Percentiles rank a stretch among this genome's conserved stretches.
Conservation (phyloP, 192 early-diverging fungal genomes). For the Spizellomyces punctatus region DNA sequence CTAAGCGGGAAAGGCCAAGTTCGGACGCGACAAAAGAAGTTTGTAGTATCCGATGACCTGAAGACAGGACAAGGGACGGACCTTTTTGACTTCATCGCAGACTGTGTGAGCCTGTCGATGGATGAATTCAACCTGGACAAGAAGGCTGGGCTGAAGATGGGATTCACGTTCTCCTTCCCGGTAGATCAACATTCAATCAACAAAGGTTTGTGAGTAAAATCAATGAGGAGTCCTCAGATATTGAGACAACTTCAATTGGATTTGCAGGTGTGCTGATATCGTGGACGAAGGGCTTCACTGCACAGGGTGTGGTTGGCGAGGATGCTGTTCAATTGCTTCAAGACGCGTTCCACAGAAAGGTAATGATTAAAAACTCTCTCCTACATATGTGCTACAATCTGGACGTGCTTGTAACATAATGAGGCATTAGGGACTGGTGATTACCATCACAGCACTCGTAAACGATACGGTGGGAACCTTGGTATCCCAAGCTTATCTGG, state of each 20-base stretch:
- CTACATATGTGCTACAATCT: background rate
- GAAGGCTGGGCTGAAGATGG: conserved; percentile 42
- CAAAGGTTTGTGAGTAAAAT: conserved; percentile 29
- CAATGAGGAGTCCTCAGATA: background rate
- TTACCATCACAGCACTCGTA: conserved; percentile 81
- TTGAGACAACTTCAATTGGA: too few species aligned
- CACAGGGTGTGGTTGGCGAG: conserved; percentile 74
- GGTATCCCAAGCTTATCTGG: conserved; percentile 80
- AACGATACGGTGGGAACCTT: conserved; percentile 97
- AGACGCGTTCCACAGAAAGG: conserved; percentile 70
- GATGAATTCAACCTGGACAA: conserved; percentile 31
- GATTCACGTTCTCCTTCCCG: conserved; percentile 96
- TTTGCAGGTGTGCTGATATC: conserved; percentile 39
- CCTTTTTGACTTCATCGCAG: conserved; percentile 91
- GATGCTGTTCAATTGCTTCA: conserved; percentile 88
- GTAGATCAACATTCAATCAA: conserved; percentile 71
- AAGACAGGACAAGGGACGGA: conserved; percentile 71
- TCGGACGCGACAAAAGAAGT: conserved; percentile 73
- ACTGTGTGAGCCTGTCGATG: conserved; percentile 78
- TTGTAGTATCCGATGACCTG: conserved; percentile 71
- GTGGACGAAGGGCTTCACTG: conserved; percentile 88
- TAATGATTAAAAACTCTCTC: background rate
- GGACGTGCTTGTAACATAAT: background rate
- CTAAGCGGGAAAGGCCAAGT: conserved; percentile 76
- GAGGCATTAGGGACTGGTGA: conserved; percentile 55